Conservation (phyloP, 495 filamentous ascomycete genomes). For the Penicillium pancosmium region DNA sequence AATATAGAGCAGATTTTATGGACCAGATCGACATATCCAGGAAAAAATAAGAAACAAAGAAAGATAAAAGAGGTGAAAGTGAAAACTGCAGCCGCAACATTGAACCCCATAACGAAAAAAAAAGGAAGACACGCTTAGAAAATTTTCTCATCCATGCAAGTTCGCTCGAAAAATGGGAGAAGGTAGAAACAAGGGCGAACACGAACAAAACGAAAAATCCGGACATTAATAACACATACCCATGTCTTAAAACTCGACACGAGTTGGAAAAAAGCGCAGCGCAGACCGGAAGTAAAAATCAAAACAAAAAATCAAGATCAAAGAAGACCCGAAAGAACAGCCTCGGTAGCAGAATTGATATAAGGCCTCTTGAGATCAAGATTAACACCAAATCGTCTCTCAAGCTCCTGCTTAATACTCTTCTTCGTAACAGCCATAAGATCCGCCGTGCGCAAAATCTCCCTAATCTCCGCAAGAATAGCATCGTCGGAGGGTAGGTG, state of each 20-base stretch:
- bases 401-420: constrained; percentile 90
- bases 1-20: constrained; percentile 14
- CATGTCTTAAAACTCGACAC: not conserved
- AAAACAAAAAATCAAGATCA: constrained; percentile 33
- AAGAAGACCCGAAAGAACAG: constrained; percentile 69
- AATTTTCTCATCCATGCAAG: constrained; percentile 30
- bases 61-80: not conserved
- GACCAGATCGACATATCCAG: constrained; percentile 7
- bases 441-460: constrained; percentile 88
- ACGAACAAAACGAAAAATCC: constrained; percentile 3
- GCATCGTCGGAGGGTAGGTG: constrained; percentile 85
- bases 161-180: constrained; percentile 18
- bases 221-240: constrained; percentile 15
- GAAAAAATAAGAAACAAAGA: constrained; percentile 3
- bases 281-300: not conserved
- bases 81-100: not conserved
- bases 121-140: constrained; percentile 18
- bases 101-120: not conserved
- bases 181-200: not conserved
- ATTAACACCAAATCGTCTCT: constrained; percentile 79
- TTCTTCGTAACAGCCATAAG: constrained; percentile 99
- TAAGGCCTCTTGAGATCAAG: constrained; percentile 84
- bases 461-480: constrained; percentile 88
- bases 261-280: constrained; percentile 4
- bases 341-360: constrained; percentile 87